These are phyloP conservation scores for Vanderwaltozyma polyspora DNA, from an alignment of 805 yeast genomes.

Conservation along the genomic window DNA sequence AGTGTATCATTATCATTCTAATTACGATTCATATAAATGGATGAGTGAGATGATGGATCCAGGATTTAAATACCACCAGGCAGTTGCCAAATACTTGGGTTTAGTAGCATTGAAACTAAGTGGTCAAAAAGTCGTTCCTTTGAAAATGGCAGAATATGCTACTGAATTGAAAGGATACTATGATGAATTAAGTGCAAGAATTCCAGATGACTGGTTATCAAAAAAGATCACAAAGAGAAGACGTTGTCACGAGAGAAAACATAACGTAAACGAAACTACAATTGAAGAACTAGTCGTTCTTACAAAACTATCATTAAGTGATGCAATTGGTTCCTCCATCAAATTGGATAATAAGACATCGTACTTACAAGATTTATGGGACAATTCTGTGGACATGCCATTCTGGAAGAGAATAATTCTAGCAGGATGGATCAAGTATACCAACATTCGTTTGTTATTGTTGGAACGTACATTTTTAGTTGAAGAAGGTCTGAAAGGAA, in stretches of 20 bases:
- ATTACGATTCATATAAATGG: conserved; percentile 65
- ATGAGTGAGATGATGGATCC: conserved; percentile 55
- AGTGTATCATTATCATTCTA: conserved; percentile 66
- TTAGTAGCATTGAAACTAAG: conserved; percentile 36
- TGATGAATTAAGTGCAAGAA: conserved; percentile 24
- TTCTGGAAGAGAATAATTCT: conserved; percentile 24
- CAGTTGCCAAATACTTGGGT: conserved; percentile 44
- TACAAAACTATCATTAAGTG: not conserved
- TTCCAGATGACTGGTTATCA: conserved; percentile 31
- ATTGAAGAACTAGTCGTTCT: not conserved
- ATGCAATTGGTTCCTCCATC: not conserved
- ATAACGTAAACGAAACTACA: not conserved
- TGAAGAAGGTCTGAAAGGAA: conserved; percentile 34
- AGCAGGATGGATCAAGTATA: conserved; percentile 14
- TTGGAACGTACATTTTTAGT: conserved; percentile 37
- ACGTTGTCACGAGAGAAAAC: not conserved
- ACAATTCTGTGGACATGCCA: conserved; percentile 21
- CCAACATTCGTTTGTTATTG: conserved; percentile 30
- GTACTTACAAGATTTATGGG: conserved; percentile 20
- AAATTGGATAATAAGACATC: conserved; percentile 18
- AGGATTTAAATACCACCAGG: conserved; percentile 46
- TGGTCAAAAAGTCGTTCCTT: conserved; percentile 35
- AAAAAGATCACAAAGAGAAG: not conserved
- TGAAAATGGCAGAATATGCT: conserved; percentile 31
- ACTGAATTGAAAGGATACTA: conserved; percentile 29